A percentile compares a stretch with the other conserved stretches of the same genome.
These are phyloP conservation scores for Thalassiosira allenii DNA, from an alignment of 352 stramenopile genomes.

Conservation along the genomic window DNA sequence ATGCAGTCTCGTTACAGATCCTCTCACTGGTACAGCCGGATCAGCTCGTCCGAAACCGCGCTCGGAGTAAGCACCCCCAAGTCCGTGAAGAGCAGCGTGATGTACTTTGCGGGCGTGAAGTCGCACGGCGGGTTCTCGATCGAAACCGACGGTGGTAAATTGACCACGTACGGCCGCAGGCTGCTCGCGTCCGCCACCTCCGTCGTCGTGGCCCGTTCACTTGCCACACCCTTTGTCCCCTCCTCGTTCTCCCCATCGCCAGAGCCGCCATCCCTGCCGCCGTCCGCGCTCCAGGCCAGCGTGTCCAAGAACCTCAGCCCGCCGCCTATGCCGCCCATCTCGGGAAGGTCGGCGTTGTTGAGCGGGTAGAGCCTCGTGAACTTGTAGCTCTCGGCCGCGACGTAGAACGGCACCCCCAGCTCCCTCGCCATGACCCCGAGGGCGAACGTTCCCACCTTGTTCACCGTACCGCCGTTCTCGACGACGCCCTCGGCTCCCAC, in stretches of 20 bases:
- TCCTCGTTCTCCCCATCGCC: slow-evolving; percentile 30
- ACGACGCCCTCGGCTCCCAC: slow-evolving; percentile 95
- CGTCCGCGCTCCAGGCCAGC: slow-evolving; percentile 36
- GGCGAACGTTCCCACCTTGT: slow-evolving; percentile 97
- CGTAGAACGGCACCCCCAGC: slow-evolving; percentile 97
- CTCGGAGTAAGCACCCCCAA: slow-evolving; percentile 97
- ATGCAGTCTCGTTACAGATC: too few relatives aligned
- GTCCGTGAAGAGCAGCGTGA: slow-evolving; percentile 98
- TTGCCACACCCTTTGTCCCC: slow-evolving; percentile 12
- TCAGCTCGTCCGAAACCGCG: slow-evolving; percentile 98
- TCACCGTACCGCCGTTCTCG: slow-evolving; percentile 98
- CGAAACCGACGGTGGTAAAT: slow-evolving; percentile 73
- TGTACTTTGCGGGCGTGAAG: slow-evolving; percentile 98
- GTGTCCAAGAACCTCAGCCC: slow-evolving; percentile 65
- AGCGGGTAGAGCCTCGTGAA: slow-evolving; percentile 98
- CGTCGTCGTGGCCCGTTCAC: slow-evolving; percentile 8
- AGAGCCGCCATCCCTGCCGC: slow-evolving; percentile 29
- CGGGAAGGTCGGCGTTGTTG: slow-evolving; percentile 93
- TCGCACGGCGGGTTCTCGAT: slow-evolving; percentile 93
- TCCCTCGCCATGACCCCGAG: slow-evolving; percentile 94
- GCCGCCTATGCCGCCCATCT: slow-evolving; percentile 47
- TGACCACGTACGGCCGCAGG: slow-evolving; percentile 34
- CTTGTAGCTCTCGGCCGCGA: slow-evolving; percentile 98
- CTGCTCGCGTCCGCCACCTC: not conserved
- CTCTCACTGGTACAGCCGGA: slow-evolving; percentile 98